Evolutionary conservation across 495 filamentous ascomycete genomes (phyloP).

Genomic region (Cladorrhinum samala): DNA sequence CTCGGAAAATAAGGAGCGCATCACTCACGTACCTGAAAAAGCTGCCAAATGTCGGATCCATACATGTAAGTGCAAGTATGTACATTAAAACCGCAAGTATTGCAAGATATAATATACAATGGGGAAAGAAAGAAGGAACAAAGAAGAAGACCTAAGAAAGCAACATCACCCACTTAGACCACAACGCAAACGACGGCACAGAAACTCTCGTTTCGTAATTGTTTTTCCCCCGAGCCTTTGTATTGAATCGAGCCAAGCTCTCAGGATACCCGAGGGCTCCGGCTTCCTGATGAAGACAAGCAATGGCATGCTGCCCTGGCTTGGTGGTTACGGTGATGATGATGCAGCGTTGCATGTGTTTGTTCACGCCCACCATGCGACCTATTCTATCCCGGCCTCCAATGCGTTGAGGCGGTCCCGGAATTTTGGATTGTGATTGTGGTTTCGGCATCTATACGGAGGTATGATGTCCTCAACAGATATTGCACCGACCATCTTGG

Average conservation of each 20-base stretch:
- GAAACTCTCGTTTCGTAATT: background rate
- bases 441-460: background rate
- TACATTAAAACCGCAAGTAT: too few relatives aligned
- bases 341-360: background rate
- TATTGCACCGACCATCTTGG: too few relatives aligned
- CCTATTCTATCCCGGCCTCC: too few relatives aligned
- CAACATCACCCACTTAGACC: background rate
- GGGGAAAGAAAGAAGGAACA: background rate
- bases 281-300: background rate
- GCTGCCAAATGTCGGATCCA: too few relatives aligned
- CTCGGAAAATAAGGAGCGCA: background rate
- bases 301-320: too few relatives aligned
- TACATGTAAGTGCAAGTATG: too few relatives aligned
- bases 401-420: background rate
- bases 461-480: too few relatives aligned
- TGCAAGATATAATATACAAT: too few relatives aligned
- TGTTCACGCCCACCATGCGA: background rate
- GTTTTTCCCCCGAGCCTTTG: background rate
- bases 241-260: background rate
- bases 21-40: background rate
- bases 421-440: background rate
- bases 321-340: too few relatives aligned
- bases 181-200: background rate
- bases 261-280: background rate
- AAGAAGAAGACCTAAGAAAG: background rate